These are phyloP conservation scores for Fragaria iinumae DNA, from an alignment of 306 rosid species.

Conservation along the genomic window DNA sequence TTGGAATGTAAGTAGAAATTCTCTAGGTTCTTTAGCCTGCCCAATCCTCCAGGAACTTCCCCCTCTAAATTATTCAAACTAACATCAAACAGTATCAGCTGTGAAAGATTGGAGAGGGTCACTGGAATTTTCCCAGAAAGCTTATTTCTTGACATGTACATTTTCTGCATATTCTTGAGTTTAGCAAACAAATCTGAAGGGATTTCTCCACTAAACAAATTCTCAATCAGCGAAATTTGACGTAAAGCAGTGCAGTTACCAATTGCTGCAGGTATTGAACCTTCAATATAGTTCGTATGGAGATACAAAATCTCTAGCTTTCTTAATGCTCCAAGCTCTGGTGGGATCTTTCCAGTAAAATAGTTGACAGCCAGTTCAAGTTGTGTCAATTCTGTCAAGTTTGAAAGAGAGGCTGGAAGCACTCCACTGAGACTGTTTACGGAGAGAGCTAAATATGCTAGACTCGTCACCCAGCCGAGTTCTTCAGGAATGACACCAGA, in stretches of 20 bases:
- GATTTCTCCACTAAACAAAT: constrained; percentile 26
- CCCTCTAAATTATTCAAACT: constrained; percentile 24
- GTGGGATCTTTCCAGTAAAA: constrained; percentile 29
- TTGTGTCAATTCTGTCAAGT: constrained; percentile 21
- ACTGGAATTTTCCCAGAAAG: constrained; percentile 32
- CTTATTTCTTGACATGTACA: constrained; percentile 6
- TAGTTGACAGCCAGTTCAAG: constrained; percentile 15
- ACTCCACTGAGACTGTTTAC: constrained; percentile 1
- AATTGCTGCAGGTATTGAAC: constrained; percentile 20
- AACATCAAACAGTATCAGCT: constrained; percentile 28
- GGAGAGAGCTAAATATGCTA: constrained; percentile 18
- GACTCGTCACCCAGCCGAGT: constrained; percentile 14
- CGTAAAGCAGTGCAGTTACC: constrained; percentile 30
- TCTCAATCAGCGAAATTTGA: constrained; percentile 7
- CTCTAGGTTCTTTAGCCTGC: constrained; percentile 27
- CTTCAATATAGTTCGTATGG: constrained; percentile 17
- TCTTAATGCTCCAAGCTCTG: constrained; percentile 23
- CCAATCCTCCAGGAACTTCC: constrained; percentile 24
- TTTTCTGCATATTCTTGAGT: constrained; percentile 23
- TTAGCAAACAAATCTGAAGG: constrained; percentile 20
- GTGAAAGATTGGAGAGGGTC: constrained; percentile 31
- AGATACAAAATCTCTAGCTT: constrained; percentile 23
- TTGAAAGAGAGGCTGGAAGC: constrained; percentile 23
- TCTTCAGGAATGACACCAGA: constrained; percentile 29
- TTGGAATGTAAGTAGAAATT: constrained; percentile 30